Percentiles rank a stretch among this genome's conserved stretches.
Conservation (phyloP, 2,329 filamentous ascomycete species). For the Zasmidium angulare region DNA sequence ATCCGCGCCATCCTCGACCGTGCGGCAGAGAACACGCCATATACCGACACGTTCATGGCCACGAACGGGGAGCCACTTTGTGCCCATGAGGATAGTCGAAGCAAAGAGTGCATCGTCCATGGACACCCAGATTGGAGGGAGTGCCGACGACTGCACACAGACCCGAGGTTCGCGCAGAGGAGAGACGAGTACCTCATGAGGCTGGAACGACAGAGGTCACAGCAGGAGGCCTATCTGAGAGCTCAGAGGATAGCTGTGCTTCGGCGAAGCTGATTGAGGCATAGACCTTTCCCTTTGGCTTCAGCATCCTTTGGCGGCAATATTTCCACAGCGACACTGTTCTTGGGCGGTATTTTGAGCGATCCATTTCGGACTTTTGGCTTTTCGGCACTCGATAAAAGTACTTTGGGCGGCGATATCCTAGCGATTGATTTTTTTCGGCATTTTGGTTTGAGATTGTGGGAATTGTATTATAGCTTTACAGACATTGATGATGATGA, state of each 20-base stretch:
- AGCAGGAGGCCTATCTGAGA: background rate
- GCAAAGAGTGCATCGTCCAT: slow-evolving; percentile 13
- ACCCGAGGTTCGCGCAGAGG: background rate
- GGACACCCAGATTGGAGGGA: slow-evolving; percentile 15
- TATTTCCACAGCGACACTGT: background rate
- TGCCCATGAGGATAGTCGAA: slow-evolving; percentile 8
- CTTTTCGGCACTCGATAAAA: background rate
- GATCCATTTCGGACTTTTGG: background rate
- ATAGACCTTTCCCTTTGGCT: too few species aligned
- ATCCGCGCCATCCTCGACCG: slow-evolving; percentile 5
- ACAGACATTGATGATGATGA: background rate
- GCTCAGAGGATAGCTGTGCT: too few species aligned
- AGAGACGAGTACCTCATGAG: background rate
- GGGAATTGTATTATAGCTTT: background rate
- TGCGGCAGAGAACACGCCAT: slow-evolving; percentile 1
- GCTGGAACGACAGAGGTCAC: background rate
- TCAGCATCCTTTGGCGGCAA: slow-evolving; percentile 5
- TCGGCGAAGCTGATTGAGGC: too few species aligned
- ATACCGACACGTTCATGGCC: slow-evolving; percentile 8
- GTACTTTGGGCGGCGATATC: background rate
- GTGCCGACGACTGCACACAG: slow-evolving; percentile 10
- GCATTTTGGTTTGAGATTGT: background rate
- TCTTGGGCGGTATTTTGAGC: background rate
- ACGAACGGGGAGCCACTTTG: slow-evolving; percentile 5
- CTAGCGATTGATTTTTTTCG: background rate